Conservation (phyloP, 1,284 basidiomycete genomes). For the Termitomyces sp. region DNA sequence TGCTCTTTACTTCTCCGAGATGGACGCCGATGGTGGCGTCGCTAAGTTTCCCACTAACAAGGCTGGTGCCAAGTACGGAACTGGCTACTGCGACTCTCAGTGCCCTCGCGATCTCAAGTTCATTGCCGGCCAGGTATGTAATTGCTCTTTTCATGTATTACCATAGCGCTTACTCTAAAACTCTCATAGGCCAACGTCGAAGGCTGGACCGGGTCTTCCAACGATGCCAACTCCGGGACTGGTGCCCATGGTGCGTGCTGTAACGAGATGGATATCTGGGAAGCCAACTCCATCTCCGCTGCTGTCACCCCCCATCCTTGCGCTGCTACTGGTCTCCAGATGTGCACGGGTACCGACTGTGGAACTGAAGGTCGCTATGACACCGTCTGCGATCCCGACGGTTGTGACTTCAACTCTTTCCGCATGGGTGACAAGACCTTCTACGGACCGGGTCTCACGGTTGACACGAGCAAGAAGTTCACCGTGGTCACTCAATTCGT, state of each 20-base stretch:
- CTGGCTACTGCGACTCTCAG: constrained; percentile 53
- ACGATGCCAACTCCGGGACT: constrained; percentile 24
- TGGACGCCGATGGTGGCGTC: constrained; percentile 31
- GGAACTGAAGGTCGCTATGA: constrained; percentile 16
- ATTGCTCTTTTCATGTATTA: constrained; percentile 3
- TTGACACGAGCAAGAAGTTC: constrained; percentile 25
- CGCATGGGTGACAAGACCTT: constrained; percentile 45
- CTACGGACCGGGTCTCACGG: constrained; percentile 30
- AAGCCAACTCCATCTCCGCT: constrained; percentile 45
- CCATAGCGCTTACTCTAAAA: constrained; percentile 14
- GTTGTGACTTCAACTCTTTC: constrained; percentile 55
- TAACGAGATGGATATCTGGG: constrained; percentile 55
- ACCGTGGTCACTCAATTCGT: constrained; percentile 55
- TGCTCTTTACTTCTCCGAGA: constrained; percentile 5
- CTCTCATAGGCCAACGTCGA: constrained; percentile 37
- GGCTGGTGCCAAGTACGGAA: constrained; percentile 52
- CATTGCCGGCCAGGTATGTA: constrained; percentile 43
- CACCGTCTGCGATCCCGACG: constrained; percentile 5
- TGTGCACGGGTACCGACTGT: constrained; percentile 17
- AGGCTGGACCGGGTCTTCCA: constrained; percentile 32
- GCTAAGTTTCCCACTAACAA: constrained; percentile 42
- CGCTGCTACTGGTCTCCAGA: constrained; percentile 23
- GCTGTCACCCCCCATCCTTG: constrained; percentile 51
- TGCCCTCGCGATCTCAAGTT: constrained; percentile 54
- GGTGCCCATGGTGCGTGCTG: constrained; percentile 46